phyloP scores from a whole-genome alignment of 139 green algal species.

The Zygnema cylindricum region DNA sequence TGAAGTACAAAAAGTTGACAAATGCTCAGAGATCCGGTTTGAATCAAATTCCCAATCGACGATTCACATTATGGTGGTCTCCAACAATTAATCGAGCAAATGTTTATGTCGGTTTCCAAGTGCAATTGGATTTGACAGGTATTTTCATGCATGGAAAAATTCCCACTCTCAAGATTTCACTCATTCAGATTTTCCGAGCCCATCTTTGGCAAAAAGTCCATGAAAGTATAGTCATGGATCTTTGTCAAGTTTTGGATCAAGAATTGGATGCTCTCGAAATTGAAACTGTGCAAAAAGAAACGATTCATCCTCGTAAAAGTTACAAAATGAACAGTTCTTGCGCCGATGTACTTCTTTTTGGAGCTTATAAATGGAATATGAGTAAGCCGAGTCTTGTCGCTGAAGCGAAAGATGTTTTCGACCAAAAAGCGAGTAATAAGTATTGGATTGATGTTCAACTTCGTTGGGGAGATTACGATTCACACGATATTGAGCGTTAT shows the following conservation, averaged over 20 bases:
- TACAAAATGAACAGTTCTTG: slow-evolving; percentile 99
- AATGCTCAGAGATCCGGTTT: slow-evolving; percentile 96
- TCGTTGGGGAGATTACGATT: slow-evolving; percentile 98
- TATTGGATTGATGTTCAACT: slow-evolving; percentile 86
- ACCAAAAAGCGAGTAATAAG: slow-evolving; percentile 97
- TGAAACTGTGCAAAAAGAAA: slow-evolving; percentile 99
- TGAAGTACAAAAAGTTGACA: slow-evolving; percentile 99
- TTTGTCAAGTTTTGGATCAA: slow-evolving; percentile 93
- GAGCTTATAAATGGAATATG: slow-evolving; percentile 95
- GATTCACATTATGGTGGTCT: slow-evolving; percentile 99
- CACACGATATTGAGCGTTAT: slow-evolving; percentile 98
- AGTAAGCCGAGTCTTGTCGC: slow-evolving; percentile 93
- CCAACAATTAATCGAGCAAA: slow-evolving; percentile 99
- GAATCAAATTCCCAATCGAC: slow-evolving; percentile 99
- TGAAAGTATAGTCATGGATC: slow-evolving; percentile 94
- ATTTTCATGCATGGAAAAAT: slow-evolving; percentile 99
- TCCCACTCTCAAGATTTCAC: slow-evolving; percentile 98
- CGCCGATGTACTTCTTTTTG: slow-evolving; percentile 97
- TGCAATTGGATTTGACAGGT: slow-evolving; percentile 99
- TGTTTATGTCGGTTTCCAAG: slow-evolving; percentile 99
- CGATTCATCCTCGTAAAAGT: slow-evolving; percentile 97
- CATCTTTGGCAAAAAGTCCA: slow-evolving; percentile 99
- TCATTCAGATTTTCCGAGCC: slow-evolving; percentile 99
- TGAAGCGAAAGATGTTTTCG: slow-evolving; percentile 92
- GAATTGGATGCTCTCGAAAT: slow-evolving; percentile 99